Percentiles rank a stretch among this genome's conserved stretches.
Conservation (phyloP, 2,329 filamentous ascomycete species). For the Kalaharituber pfeilii region DNA sequence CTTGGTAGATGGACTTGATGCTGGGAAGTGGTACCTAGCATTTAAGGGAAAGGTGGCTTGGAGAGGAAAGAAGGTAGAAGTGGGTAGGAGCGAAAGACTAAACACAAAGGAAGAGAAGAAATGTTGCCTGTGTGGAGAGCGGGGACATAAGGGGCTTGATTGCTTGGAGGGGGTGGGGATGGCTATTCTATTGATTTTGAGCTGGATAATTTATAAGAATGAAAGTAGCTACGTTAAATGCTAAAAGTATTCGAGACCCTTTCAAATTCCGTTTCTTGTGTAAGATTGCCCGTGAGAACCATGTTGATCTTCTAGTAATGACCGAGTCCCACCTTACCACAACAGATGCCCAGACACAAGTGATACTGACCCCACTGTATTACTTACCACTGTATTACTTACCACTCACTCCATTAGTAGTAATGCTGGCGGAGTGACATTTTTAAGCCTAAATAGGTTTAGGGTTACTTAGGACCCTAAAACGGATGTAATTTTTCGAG, state of each 20-base stretch:
- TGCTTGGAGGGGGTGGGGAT: no score
- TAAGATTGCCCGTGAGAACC: background rate
- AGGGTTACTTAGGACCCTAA: background rate
- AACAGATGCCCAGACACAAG: no score
- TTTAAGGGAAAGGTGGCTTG: no score
- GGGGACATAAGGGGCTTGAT: no score
- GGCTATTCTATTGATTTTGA: no score
- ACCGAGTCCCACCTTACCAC: background rate
- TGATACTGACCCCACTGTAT: no score
- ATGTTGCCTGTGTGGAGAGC: no score
- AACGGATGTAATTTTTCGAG: background rate
- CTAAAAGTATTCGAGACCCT: background rate
- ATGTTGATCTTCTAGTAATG: background rate
- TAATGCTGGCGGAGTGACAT: background rate
- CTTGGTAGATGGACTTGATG: no score
- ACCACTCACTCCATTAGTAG: background rate
- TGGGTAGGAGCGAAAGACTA: no score
- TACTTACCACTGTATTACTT: background rate
- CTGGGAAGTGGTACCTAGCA: no score
- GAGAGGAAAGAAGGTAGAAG: no score
- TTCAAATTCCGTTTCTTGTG: background rate
- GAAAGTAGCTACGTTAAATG: background rate
- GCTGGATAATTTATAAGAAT: background rate
- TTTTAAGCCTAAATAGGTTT: background rate
- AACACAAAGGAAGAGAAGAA: no score